These are phyloP conservation scores for Tulasnella sp. DNA, from an alignment of 768 basidiomycete genomes.

Conservation along the genomic window DNA sequence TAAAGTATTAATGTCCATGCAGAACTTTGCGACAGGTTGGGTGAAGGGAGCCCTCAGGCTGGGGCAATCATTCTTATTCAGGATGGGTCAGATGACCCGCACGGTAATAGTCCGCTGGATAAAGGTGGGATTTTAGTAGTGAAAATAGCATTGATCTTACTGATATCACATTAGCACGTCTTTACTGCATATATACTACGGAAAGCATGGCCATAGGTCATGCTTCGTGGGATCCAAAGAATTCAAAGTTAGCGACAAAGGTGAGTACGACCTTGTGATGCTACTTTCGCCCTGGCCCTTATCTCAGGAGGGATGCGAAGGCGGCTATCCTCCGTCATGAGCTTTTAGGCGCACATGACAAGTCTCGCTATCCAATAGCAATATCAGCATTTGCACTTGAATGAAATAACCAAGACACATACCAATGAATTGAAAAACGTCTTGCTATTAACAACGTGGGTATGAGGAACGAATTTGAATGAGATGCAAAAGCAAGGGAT, in stretches of 20 bases:
- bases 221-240: constrained; percentile 39
- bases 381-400: too few species aligned
- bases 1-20: neutral
- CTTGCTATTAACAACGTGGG: too few species aligned
- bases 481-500: too few species aligned
- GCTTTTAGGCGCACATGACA: too few species aligned
- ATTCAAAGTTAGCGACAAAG: constrained; percentile 62
- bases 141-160: neutral
- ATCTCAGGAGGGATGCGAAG: too few species aligned
- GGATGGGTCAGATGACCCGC: constrained; percentile 25
- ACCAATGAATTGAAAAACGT: too few species aligned
- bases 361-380: too few species aligned
- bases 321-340: too few species aligned
- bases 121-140: neutral
- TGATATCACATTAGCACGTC: constrained; percentile 33
- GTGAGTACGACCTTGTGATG: too few species aligned
- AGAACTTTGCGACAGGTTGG: constrained; percentile 25
- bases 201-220: constrained; percentile 71
- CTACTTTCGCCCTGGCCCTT: too few species aligned
- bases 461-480: too few species aligned
- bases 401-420: too few species aligned
- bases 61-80: constrained; percentile 54
- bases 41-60: constrained; percentile 38
- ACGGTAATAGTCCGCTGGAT: neutral
- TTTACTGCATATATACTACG: constrained; percentile 80